phyloP scores from a whole-genome alignment of 257 asterid genomes.

The Paraleonurus japonicus region DNA sequence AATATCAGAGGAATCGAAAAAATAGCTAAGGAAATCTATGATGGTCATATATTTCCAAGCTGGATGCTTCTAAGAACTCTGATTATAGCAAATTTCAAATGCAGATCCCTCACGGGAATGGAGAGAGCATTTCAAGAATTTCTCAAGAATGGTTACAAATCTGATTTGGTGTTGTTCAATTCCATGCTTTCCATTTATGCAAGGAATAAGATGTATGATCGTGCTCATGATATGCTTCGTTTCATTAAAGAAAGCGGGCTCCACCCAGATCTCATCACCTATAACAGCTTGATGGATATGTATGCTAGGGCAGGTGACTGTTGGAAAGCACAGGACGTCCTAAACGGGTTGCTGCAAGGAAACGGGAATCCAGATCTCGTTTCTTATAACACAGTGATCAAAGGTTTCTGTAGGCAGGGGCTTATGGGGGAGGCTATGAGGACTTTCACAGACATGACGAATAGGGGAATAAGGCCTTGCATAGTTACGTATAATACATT shows the following conservation, averaged over 20 bases:
- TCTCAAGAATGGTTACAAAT: slow-evolving; percentile 66
- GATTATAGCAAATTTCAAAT: slow-evolving; percentile 74
- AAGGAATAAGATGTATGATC: slow-evolving; percentile 73
- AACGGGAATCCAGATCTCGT: slow-evolving; percentile 82
- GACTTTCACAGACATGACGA: slow-evolving; percentile 73
- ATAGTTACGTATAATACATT: slow-evolving; percentile 83
- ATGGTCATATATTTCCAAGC: slow-evolving; percentile 82
- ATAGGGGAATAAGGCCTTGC: slow-evolving; percentile 73
- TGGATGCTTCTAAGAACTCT: slow-evolving; percentile 88
- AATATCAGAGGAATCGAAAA: slow-evolving; percentile 72
- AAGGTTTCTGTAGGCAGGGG: slow-evolving; percentile 94
- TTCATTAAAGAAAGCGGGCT: slow-evolving; percentile 62
- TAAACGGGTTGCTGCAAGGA: slow-evolving; percentile 48
- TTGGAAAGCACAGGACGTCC: slow-evolving; percentile 96
- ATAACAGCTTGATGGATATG: slow-evolving; percentile 94
- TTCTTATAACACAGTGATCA: slow-evolving; percentile 89
- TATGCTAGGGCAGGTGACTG: slow-evolving; percentile 89
- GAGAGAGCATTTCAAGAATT: slow-evolving; percentile 93
- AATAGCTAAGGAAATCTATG: slow-evolving; percentile 74
- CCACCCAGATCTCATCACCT: slow-evolving; percentile 80
- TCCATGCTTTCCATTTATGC: slow-evolving; percentile 81
- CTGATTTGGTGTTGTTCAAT: slow-evolving; percentile 76
- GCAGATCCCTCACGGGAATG: slow-evolving; percentile 72
- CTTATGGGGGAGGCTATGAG: slow-evolving; percentile 82
- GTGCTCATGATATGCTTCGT: slow-evolving; percentile 68